These are phyloP conservation scores for Verbena officinalis DNA, from an alignment of 257 asterid species.

Conservation along the genomic window DNA sequence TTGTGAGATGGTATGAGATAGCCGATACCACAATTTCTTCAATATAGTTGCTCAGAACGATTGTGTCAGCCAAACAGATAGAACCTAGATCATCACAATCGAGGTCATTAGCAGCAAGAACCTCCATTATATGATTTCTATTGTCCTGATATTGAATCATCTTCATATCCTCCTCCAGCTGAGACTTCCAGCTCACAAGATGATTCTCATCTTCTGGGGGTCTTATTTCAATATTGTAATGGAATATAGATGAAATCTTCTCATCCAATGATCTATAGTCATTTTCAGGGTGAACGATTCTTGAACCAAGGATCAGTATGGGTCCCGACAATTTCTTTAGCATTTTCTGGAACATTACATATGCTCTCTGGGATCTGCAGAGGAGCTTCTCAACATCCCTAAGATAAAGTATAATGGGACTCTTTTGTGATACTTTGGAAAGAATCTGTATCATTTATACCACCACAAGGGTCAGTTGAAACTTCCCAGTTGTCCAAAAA, in stretches of 20 bases:
- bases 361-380: slow-evolving; percentile 51
- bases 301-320: slow-evolving; percentile 72
- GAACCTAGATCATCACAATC: slow-evolving; percentile 78
- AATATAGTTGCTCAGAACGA: slow-evolving; percentile 63
- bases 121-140: slow-evolving; percentile 72
- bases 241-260: slow-evolving; percentile 54
- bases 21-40: slow-evolving; percentile 90
- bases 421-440: slow-evolving; percentile 49
- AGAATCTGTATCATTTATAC: slow-evolving; percentile 51
- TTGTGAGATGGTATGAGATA: slow-evolving; percentile 67
- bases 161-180: slow-evolving; percentile 76
- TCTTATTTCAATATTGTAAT: slow-evolving; percentile 72
- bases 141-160: slow-evolving; percentile 71
- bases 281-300: slow-evolving; percentile 48
- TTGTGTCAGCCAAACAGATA: slow-evolving; percentile 57
- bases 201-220: slow-evolving; percentile 75
- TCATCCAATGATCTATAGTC: slow-evolving; percentile 59
- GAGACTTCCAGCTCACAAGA: slow-evolving; percentile 71
- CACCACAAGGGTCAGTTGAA: slow-evolving; percentile 13
- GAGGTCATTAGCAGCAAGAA: slow-evolving; percentile 75
- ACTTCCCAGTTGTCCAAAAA: neutral
- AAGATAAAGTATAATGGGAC: slow-evolving; percentile 65
- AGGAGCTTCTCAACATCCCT: slow-evolving; percentile 67
- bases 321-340: slow-evolving; percentile 65
- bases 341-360: slow-evolving; percentile 69